Evolutionary conservation across 768 basidiomycete species (phyloP).

Genomic region (Calocera cornea): DNA sequence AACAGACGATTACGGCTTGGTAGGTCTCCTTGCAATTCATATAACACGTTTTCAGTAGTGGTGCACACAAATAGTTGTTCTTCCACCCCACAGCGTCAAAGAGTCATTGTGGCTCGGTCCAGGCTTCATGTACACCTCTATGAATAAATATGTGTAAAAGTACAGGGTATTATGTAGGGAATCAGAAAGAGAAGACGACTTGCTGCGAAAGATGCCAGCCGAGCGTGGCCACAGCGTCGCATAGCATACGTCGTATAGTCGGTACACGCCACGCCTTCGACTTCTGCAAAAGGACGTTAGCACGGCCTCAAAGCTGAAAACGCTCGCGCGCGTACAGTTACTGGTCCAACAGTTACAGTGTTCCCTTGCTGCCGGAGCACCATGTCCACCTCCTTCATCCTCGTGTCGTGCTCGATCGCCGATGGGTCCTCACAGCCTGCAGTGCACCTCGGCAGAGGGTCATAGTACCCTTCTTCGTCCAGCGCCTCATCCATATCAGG

Average conservation of each 20-base stretch:
- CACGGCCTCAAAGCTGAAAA: conserved; percentile 6
- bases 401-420: conserved; percentile 6
- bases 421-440: conserved; percentile 18
- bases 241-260: conserved; percentile 6
- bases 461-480: neutral
- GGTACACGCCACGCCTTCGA: conserved; percentile 12
- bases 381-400: conserved; percentile 11
- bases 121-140: no score
- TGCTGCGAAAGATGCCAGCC: conserved; percentile 6
- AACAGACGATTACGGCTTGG: no score
- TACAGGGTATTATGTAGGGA: neutral
- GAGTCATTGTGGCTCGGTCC: no score
- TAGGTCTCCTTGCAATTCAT: no score
- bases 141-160: neutral
- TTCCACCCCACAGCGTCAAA: no score
- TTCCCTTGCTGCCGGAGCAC: conserved; percentile 5
- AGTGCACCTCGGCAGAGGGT: conserved; percentile 24
- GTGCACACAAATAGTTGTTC: no score
- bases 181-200: neutral
- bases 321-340: conserved; percentile 9
- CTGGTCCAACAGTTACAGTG: conserved; percentile 1
- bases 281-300: neutral
- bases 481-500: neutral
- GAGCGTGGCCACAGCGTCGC: conserved; percentile 14
- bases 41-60: no score